phyloP scores from a whole-genome alignment of 2,329 filamentous ascomycete genomes.

The Pseudocercospora cruenta region DNA sequence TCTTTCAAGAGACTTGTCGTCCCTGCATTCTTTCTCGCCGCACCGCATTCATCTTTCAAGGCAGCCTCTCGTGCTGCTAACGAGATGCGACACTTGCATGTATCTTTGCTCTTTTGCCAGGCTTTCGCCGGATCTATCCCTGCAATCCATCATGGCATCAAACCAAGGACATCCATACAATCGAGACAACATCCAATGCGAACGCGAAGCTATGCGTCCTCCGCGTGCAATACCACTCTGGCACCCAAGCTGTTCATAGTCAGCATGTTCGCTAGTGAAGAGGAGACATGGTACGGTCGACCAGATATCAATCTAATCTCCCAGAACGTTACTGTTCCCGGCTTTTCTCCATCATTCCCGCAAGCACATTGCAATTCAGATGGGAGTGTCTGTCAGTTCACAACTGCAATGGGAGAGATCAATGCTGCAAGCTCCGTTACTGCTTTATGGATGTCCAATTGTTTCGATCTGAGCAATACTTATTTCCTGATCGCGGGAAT shows the following conservation, averaged over 20 bases:
- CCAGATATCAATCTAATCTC: constrained; percentile 39
- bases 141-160: constrained; percentile 18
- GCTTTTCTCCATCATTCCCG: constrained; percentile 36
- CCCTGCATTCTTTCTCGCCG: no score
- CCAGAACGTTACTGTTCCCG: constrained; percentile 38
- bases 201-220: not conserved
- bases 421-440: constrained; percentile 20
- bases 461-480: constrained; percentile 30
- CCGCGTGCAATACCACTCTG: not conserved
- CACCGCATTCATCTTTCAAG: no score
- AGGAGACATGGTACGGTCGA: constrained; percentile 54
- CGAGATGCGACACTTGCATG: constrained; percentile 3
- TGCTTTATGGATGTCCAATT: constrained; percentile 26
- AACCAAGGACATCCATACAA: not conserved
- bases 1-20: no score
- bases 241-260: constrained; percentile 66
- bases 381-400: constrained; percentile 67
- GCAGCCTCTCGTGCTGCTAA: not conserved
- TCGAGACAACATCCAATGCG: constrained; percentile 1
- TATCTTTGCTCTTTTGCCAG: constrained; percentile 2
- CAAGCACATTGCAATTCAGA: constrained; percentile 64
- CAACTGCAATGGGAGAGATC: constrained; percentile 57
- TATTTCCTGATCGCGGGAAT: constrained; percentile 38
- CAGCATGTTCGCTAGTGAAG: constrained; percentile 55
- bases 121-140: constrained; percentile 6